Evolutionary conservation across 2,329 filamentous ascomycete species (phyloP).

Genomic region (Alternaria sp.): DNA sequence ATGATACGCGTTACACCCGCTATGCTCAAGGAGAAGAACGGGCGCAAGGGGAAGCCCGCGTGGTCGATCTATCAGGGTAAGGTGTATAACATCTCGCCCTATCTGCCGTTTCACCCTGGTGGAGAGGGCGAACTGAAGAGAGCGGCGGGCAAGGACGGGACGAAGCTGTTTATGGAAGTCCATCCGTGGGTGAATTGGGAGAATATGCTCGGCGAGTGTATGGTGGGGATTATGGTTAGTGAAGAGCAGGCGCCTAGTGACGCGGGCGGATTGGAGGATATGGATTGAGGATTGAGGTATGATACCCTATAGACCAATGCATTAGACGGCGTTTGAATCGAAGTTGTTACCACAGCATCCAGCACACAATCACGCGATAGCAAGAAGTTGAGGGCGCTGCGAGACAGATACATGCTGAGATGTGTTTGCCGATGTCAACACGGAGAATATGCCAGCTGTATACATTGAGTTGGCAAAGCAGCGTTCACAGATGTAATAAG

Average conservation of each 20-base stretch:
- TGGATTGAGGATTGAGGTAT: constrained; percentile 67
- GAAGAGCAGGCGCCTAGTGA: constrained; percentile 54
- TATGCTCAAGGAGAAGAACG: constrained; percentile 78
- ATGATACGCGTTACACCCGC: constrained; percentile 79
- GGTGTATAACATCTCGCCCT: constrained; percentile 94
- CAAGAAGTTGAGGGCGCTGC: background rate
- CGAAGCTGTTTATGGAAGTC: constrained; percentile 66
- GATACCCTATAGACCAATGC: constrained; percentile 26
- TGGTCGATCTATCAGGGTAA: constrained; percentile 90
- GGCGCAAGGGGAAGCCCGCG: constrained; percentile 81
- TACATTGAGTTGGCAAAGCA: background rate
- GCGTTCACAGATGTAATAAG: background rate
- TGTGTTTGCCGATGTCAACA: background rate
- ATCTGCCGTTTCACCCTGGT: constrained; percentile 88
- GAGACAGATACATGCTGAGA: background rate
- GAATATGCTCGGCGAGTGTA: constrained; percentile 66
- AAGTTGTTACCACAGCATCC: background rate
- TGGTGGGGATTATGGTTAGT: constrained; percentile 66
- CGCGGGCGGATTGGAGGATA: constrained; percentile 59
- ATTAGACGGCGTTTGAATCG: background rate
- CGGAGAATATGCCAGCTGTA: background rate
- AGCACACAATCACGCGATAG: background rate
- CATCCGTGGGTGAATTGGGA: constrained; percentile 75
- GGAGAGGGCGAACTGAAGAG: constrained; percentile 83
- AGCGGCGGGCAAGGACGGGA: constrained; percentile 73